Evolutionary conservation across 1,284 basidiomycete genomes (phyloP).

Genomic region (Cutaneotrichosporon sp.): DNA sequence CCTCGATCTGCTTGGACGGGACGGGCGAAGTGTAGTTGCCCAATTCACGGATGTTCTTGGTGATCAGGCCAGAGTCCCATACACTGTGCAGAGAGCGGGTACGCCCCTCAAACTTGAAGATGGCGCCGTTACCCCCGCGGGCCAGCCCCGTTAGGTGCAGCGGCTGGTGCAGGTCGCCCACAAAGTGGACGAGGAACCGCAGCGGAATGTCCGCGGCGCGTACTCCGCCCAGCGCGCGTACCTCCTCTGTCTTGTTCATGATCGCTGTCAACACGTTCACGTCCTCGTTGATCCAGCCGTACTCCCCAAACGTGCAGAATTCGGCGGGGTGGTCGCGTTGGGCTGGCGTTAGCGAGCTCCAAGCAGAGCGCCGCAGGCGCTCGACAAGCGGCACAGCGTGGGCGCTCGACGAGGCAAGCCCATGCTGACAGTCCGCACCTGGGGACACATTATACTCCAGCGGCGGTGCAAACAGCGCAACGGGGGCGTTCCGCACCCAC

Average conservation of each 20-base stretch:
- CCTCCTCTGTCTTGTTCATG: constrained; percentile 59
- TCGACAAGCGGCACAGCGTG: too few species aligned
- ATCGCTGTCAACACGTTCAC: constrained; percentile 70
- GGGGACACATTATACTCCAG: too few species aligned
- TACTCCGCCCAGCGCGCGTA: neutral
- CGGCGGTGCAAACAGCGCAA: too few species aligned
- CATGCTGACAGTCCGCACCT: too few species aligned
- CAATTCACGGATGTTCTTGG: constrained; percentile 69
- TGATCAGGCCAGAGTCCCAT: constrained; percentile 78
- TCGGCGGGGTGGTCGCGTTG: constrained; percentile 64
- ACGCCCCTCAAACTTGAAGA: constrained; percentile 64
- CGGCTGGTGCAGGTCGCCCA: constrained; percentile 88
- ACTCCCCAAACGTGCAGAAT: constrained; percentile 66
- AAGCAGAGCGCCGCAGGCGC: too few species aligned
- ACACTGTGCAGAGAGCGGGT: constrained; percentile 66
- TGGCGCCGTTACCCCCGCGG: constrained; percentile 71
- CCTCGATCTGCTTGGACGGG: constrained; percentile 61
- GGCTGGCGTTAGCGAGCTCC: constrained; percentile 21
- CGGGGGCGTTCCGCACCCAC: too few species aligned
- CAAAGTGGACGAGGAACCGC: constrained; percentile 82
- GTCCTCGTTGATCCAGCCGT: constrained; percentile 65
- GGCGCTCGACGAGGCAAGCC: too few species aligned
- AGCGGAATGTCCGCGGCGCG: constrained; percentile 56
- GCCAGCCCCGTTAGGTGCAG: constrained; percentile 80
- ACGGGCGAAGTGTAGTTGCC: constrained; percentile 69